Conservation (phyloP, 345 rosid species). For the Eucalyptus polybractea region DNA sequence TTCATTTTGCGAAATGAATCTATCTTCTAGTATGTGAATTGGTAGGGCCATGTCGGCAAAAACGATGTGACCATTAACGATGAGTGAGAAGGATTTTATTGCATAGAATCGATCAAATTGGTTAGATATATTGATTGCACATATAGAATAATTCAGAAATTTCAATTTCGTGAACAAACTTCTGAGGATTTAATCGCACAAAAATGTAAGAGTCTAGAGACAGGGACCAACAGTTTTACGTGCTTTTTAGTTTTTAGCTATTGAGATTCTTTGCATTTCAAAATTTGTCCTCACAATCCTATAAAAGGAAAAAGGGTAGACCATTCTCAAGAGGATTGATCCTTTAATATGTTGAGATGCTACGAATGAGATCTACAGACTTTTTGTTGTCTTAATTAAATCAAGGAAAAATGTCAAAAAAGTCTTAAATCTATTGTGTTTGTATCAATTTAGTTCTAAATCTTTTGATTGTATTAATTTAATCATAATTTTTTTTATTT, state of each 20-base stretch:
- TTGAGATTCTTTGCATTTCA: neutral
- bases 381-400: no score
- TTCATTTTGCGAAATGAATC: neutral
- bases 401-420: neutral
- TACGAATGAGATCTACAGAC: neutral
- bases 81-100: rapidly evolving
- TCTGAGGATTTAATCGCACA: rapidly evolving
- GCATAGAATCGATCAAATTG: rapidly evolving
- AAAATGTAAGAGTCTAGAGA: neutral
- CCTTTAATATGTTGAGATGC: neutral
- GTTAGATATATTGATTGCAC: neutral
- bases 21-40: neutral
- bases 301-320: neutral
- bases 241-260: neutral
- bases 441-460: no score
- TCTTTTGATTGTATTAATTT: no score
- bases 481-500: rapidly evolving
- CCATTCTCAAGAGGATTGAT: neutral
- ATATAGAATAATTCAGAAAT: neutral
- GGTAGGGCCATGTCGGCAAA: neutral
- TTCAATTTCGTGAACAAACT: rapidly evolving
- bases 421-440: no score
- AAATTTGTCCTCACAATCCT: neutral
- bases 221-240: neutral
- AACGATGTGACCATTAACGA: rapidly evolving